These are phyloP conservation scores for Dillenia turbinata DNA, from an alignment of 164 flowering plant species.

Conservation along the genomic window DNA sequence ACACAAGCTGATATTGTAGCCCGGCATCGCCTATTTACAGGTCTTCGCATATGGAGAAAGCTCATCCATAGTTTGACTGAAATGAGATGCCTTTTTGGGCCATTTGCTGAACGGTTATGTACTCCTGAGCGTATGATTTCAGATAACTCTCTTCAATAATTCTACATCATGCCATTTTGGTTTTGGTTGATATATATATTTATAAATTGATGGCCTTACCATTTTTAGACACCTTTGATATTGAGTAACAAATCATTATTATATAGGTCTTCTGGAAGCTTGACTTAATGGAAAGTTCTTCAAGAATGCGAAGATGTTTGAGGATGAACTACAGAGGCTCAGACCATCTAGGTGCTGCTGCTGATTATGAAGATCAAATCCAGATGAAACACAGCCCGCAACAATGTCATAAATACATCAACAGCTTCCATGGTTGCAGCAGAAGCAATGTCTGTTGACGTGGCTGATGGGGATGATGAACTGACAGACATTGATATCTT, in stretches of 20 bases:
- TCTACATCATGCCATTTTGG: not conserved
- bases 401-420: slow-evolving; percentile 42
- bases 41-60: slow-evolving; percentile 88
- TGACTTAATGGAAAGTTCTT: slow-evolving; percentile 86
- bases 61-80: slow-evolving; percentile 79
- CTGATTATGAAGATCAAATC: slow-evolving; percentile 63
- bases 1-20: slow-evolving; percentile 63
- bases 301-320: slow-evolving; percentile 83
- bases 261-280: slow-evolving; percentile 92
- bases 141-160: slow-evolving; percentile 1
- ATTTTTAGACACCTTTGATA: no score
- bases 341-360: slow-evolving; percentile 91
- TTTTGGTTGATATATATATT: no score
- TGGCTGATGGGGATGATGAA: slow-evolving; percentile 67
- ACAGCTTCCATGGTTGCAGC: slow-evolving; percentile 65
- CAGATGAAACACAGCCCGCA: slow-evolving; percentile 29
- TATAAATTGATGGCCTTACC: no score
- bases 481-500: slow-evolving; percentile 41
- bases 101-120: slow-evolving; percentile 45
- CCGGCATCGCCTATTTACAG: slow-evolving; percentile 51
- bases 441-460: slow-evolving; percentile 76
- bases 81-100: slow-evolving; percentile 79
- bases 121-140: slow-evolving; percentile 57
- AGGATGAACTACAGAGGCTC: slow-evolving; percentile 80
- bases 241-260: not conserved